phyloP scores from a whole-genome alignment of 2,329 filamentous ascomycete species.

The Colletotrichum spaethianum region DNA sequence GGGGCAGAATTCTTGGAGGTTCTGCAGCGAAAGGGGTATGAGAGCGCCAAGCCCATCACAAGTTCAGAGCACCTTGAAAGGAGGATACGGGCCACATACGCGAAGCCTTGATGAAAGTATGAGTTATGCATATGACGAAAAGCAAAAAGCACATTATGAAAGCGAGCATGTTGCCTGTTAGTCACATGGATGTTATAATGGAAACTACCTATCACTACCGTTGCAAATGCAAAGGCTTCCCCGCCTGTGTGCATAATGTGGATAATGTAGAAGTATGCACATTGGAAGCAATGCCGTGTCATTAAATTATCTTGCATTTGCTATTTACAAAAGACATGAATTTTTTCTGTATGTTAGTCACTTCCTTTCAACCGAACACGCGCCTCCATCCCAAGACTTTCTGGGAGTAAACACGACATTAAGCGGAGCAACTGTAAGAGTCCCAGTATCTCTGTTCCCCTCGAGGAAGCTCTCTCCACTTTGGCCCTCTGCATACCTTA shows the following conservation, averaged over 20 bases:
- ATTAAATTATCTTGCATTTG: too few relatives aligned
- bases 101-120: neutral
- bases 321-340: neutral
- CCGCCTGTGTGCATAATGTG: too few relatives aligned
- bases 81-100: constrained; percentile 39
- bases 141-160: neutral
- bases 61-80: constrained; percentile 37
- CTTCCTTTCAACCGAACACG: neutral
- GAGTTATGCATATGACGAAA: too few relatives aligned
- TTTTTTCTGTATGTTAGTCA: neutral
- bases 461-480: constrained; percentile 21
- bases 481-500: constrained; percentile 30
- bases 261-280: neutral
- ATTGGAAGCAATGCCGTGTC: too few relatives aligned
- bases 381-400: neutral
- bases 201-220: neutral
- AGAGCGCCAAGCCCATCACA: constrained; percentile 33
- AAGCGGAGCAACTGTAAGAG: constrained; percentile 29
- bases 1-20: constrained; percentile 35
- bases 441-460: constrained; percentile 33
- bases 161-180: neutral
- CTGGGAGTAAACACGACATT: constrained; percentile 29
- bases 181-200: neutral
- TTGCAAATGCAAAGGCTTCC: neutral
- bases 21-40: constrained; percentile 37